Conservation (phyloP, 805 yeast species). For the Ogataea paraovalis region DNA sequence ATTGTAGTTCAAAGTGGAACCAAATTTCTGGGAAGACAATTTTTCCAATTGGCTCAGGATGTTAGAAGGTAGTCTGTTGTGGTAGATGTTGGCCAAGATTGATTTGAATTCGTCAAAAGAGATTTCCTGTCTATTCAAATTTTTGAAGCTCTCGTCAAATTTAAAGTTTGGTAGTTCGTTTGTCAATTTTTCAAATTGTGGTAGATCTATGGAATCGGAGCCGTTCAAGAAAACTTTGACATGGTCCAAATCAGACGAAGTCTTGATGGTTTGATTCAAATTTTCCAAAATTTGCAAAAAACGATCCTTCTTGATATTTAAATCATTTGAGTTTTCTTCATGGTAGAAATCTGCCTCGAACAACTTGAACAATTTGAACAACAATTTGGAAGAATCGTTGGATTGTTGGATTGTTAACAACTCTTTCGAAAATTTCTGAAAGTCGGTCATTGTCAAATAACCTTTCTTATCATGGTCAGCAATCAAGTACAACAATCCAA, state of each 20-base stretch:
- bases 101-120: slow-evolving; percentile 19
- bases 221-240: slow-evolving; percentile 12
- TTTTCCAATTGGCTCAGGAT: slow-evolving; percentile 60
- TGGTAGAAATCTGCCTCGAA: slow-evolving; percentile 35
- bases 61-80: slow-evolving; percentile 36
- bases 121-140: slow-evolving; percentile 9
- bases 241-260: slow-evolving; percentile 16
- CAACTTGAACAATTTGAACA: slow-evolving; percentile 51
- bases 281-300: slow-evolving; percentile 22
- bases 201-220: slow-evolving; percentile 10
- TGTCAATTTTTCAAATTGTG: slow-evolving; percentile 21
- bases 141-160: slow-evolving; percentile 21
- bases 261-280: slow-evolving; percentile 15
- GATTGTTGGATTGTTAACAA: slow-evolving; percentile 32
- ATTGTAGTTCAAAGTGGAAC: slow-evolving; percentile 40
- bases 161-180: slow-evolving; percentile 26
- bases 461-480: slow-evolving; percentile 77
- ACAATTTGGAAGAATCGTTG: slow-evolving; percentile 43
- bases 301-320: slow-evolving; percentile 15
- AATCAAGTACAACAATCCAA: slow-evolving; percentile 71
- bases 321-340: slow-evolving; percentile 6
- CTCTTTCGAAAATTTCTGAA: slow-evolving; percentile 63
- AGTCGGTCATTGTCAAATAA: slow-evolving; percentile 50
- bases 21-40: slow-evolving; percentile 33
- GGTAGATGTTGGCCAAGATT: slow-evolving; percentile 25